Percentiles rank a stretch among this genome's conserved stretches.
phyloP scores from a whole-genome alignment of 352 stramenopile genomes.

The Globisporangium middletonii region DNA sequence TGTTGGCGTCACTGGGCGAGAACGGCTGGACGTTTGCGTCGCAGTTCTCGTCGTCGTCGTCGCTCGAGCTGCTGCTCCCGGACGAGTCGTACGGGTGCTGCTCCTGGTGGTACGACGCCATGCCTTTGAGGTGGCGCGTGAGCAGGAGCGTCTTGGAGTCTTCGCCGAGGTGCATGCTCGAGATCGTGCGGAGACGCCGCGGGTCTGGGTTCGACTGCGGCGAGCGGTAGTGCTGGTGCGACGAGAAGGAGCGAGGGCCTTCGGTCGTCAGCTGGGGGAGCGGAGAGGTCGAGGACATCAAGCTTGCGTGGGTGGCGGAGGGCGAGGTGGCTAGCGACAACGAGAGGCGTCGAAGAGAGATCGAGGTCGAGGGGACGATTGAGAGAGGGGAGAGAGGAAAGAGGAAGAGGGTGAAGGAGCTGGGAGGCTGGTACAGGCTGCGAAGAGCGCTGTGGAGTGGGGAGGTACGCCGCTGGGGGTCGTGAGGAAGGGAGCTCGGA shows the following conservation, averaged over 20 bases:
- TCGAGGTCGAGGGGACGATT: background rate
- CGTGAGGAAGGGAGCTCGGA: slow-evolving; percentile 14
- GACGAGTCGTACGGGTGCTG: slow-evolving; percentile 13
- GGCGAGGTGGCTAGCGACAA: slow-evolving; percentile 3
- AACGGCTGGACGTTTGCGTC: slow-evolving; percentile 10
- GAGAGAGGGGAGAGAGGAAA: background rate
- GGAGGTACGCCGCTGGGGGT: slow-evolving; percentile 20
- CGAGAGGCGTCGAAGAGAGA: background rate
- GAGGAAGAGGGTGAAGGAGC: slow-evolving; percentile 4
- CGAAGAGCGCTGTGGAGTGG: slow-evolving; percentile 10
- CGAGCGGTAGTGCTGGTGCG: slow-evolving; percentile 27
- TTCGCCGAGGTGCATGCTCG: slow-evolving; percentile 32
- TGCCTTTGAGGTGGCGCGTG: slow-evolving; percentile 34
- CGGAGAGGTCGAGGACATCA: slow-evolving; percentile 34
- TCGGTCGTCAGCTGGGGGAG: slow-evolving; percentile 21
- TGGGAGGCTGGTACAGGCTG: slow-evolving; percentile 12
- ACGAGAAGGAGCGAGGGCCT: slow-evolving; percentile 30
- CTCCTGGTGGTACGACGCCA: slow-evolving; percentile 17
- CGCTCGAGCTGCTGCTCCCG: slow-evolving; percentile 5
- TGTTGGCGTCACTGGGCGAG: slow-evolving; percentile 4
- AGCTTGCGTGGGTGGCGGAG: slow-evolving; percentile 11
- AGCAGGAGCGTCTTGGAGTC: slow-evolving; percentile 29
- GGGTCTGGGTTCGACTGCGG: slow-evolving; percentile 15
- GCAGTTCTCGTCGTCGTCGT: slow-evolving; percentile 29
- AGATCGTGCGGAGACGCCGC: slow-evolving; percentile 16